These are phyloP conservation scores for Colletotrichum aenigma DNA, from an alignment of 2,329 filamentous ascomycete genomes.

Conservation along the genomic window DNA sequence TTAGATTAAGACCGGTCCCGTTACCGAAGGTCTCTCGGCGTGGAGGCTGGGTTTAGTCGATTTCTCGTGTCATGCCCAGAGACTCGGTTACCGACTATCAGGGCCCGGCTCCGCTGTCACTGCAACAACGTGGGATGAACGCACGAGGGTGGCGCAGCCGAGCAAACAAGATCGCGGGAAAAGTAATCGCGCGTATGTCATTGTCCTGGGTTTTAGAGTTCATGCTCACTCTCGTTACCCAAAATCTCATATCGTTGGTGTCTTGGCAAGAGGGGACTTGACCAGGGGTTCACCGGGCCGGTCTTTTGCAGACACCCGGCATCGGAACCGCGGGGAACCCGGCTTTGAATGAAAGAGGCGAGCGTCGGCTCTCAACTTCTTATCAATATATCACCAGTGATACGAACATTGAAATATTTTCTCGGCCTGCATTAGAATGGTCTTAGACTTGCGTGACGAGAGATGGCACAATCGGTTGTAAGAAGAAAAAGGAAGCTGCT, in stretches of 20 bases:
- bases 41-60: neutral
- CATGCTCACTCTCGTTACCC: neutral
- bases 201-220: neutral
- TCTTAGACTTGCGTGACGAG: neutral
- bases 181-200: conserved; percentile 3
- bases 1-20: neutral
- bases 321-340: conserved; percentile 9
- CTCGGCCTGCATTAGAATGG: neutral
- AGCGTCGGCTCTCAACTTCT: neutral
- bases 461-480: neutral
- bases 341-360: neutral
- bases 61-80: neutral
- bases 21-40: neutral
- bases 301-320: neutral
- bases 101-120: neutral
- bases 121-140: neutral
- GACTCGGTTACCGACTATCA: neutral
- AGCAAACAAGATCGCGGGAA: neutral
- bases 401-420: too few relatives aligned
- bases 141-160: neutral
- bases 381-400: neutral
- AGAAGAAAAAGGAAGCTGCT: neutral
- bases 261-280: neutral
- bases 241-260: neutral
- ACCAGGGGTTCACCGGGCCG: neutral